A percentile compares a stretch with the other conserved stretches of the same genome.
phyloP scores from a whole-genome alignment of 2,329 filamentous ascomycete genomes.

The Paecilomyces dactylethromorphus region DNA sequence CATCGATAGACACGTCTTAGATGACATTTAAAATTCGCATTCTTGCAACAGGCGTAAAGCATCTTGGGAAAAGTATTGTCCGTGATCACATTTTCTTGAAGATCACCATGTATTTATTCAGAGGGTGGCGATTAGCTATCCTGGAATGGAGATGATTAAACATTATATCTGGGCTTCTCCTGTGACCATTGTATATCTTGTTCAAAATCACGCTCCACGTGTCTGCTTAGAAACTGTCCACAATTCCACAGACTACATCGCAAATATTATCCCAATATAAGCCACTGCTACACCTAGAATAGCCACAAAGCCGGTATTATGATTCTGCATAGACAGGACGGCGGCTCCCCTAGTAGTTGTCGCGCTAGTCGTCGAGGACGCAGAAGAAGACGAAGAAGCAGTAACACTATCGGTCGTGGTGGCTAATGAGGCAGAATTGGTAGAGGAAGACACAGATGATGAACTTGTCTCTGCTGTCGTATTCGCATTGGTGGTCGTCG shows the following conservation, averaged over 20 bases:
- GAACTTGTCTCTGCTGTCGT: too few relatives aligned
- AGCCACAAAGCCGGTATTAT: constrained; percentile 20
- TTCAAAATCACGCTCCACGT: neutral
- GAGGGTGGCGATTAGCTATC: neutral
- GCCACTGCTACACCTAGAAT: constrained; percentile 21
- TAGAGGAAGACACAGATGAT: neutral
- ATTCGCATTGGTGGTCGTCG: constrained; percentile 1
- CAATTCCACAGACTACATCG: constrained; percentile 5
- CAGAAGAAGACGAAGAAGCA: neutral
- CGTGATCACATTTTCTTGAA: neutral
- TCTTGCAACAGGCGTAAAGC: neutral
- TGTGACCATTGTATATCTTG: neutral
- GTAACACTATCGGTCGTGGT: too few relatives aligned
- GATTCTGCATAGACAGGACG: constrained; percentile 11
- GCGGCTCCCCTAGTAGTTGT: constrained; percentile 13
- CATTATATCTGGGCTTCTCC: neutral
- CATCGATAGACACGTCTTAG: neutral
- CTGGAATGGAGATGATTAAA: neutral
- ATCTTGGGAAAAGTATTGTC: neutral
- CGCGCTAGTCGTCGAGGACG: neutral
- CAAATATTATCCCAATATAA: constrained; percentile 13
- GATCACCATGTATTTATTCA: neutral
- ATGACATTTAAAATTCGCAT: neutral
- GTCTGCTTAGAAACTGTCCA: neutral
- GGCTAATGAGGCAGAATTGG: neutral